Evolutionary conservation across 2,329 filamentous ascomycete species (phyloP), one percentile per base, ranked within the genome.

Genomic region (Colletotrichum lindemuthianum): DNA sequence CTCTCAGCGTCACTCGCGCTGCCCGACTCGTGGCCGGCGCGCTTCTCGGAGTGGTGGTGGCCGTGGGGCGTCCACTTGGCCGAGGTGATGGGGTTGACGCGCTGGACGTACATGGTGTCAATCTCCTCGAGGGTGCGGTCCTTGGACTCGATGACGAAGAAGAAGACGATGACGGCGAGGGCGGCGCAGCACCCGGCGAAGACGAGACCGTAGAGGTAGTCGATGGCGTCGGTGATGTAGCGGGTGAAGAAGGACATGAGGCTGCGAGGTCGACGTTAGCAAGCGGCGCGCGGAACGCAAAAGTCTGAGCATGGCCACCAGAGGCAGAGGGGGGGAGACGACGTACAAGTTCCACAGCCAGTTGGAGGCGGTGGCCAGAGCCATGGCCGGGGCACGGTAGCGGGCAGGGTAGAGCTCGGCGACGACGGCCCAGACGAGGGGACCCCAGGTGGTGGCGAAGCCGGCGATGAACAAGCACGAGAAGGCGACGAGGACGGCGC

Each of bases 71-170:
- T 72, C 77, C 77, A 78, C 36, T 73, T 75, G 53, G 69, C 65
- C 9, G 81, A 83, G 56, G 75, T 79, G 70, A 82, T 82, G 24
- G 84, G 82, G 70, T 82, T 83, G 69, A 86, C 81, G 45, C 73
- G 74, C 43, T 78, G 70, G 15, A 84, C 80, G 73, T 94, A 94
- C 90, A 92, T 92, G 63, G 86, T 88, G 75, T 93, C 91, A 60
- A 93, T 89, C 76, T 93, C 90, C 78, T 93, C 91, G 15, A 93
- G 83, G 2, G 86, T 88, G 37, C 90, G 85, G 70, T 89, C 89
- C 76, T 90, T 89, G 66, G 85, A 89, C 78, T 93, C 90, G 71
- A 89, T 89, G 67, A 93, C 83, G 77, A 92, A 92, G 81, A 92
- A 90, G 81, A 89, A 93, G 63, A 92, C 89, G 53, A 92, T 82